Conservation (phyloP, 2,329 filamentous ascomycete genomes). For the Xylaria sp. region DNA sequence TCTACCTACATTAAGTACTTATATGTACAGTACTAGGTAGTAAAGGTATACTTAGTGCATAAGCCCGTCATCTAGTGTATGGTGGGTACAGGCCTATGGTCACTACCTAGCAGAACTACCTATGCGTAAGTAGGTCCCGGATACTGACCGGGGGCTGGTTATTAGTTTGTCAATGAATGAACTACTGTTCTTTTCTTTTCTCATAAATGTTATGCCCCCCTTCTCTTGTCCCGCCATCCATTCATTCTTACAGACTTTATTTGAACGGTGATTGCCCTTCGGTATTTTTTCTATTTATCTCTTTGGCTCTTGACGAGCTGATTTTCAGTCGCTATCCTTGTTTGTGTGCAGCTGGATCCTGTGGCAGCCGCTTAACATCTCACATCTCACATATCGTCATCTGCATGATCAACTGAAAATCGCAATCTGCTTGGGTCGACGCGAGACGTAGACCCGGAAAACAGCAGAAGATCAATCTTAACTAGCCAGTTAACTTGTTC, state of each 20-base stretch:
- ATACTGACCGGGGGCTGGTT: neutral
- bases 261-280: slow-evolving; percentile 37
- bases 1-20: slow-evolving; percentile 14
- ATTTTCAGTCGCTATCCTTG: slow-evolving; percentile 10
- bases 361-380: slow-evolving; percentile 20
- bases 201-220: slow-evolving; percentile 41
- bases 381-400: slow-evolving; percentile 30
- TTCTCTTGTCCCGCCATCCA: slow-evolving; percentile 24
- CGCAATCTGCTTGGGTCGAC: slow-evolving; percentile 28
- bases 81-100: too few species aligned
- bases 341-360: slow-evolving; percentile 25
- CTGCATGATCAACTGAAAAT: slow-evolving; percentile 26
- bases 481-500: neutral
- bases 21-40: slow-evolving; percentile 1
- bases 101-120: too few species aligned
- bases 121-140: too few species aligned
- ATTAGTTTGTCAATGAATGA: neutral
- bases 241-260: slow-evolving; percentile 17
- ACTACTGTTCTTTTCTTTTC: slow-evolving; percentile 26
- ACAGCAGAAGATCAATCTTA: slow-evolving; percentile 2
- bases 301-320: slow-evolving; percentile 30
- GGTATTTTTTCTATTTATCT: slow-evolving; percentile 15
- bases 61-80: too few species aligned
- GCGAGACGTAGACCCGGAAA: slow-evolving; percentile 19
- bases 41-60: too few species aligned